Evolutionary conservation across 1,284 basidiomycete genomes (phyloP).

Genomic region (Pyrrhoderma noxium): DNA sequence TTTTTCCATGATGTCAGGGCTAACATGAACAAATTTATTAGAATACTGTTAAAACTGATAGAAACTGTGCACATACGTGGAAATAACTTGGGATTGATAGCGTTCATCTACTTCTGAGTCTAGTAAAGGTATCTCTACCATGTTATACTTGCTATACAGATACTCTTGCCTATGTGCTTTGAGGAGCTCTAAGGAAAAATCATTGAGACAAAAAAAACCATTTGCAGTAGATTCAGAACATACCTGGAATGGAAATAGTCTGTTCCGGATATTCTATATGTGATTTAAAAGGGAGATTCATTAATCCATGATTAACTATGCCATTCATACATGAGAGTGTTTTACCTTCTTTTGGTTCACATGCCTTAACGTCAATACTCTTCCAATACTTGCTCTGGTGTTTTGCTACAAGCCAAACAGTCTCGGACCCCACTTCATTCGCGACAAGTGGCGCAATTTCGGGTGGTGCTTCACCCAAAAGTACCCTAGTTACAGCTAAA

Average conservation of each 20-base stretch:
- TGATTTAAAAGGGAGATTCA: neutral
- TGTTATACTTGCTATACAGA: conserved; percentile 61
- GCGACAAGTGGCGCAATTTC: conserved; percentile 65
- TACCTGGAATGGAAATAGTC: conserved; percentile 61
- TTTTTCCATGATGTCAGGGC: conserved; percentile 60
- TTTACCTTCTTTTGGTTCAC: conserved; percentile 72
- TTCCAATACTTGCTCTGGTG: conserved; percentile 92
- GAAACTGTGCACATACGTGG: conserved; percentile 53
- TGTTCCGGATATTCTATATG: conserved; percentile 47
- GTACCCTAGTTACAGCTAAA: conserved; percentile 75
- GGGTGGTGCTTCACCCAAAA: conserved; percentile 83
- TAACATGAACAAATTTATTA: conserved; percentile 25
- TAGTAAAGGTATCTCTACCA: conserved; percentile 78
- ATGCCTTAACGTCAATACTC: conserved; percentile 68
- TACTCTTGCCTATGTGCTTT: conserved; percentile 80
- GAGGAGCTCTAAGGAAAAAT: conserved; percentile 52
- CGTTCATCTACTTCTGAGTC: conserved; percentile 55
- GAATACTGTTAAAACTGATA: conserved; percentile 3
- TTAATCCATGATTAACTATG: no score
- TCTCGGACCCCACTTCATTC: conserved; percentile 74
- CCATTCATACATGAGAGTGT: neutral
- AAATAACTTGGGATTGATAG: conserved; percentile 77
- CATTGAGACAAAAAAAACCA: no score
- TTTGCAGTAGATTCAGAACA: conserved; percentile 1
- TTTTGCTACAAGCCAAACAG: conserved; percentile 79